Base-by-base conservation (phyloP, 257 asterid genomes). In the Salvia miltiorrhiza region DNA sequence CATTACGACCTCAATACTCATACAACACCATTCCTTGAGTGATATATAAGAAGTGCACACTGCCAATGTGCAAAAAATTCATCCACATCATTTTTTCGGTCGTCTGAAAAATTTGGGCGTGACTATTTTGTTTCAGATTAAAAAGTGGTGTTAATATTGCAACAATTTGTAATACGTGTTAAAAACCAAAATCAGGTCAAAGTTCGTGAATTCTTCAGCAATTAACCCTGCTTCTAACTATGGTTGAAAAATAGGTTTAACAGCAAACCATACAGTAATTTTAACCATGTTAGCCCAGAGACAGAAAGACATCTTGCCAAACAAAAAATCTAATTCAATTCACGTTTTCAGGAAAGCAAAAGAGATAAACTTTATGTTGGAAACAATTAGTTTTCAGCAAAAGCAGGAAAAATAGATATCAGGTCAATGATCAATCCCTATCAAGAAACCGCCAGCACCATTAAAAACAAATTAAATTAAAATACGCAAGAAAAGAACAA, bases 391-490 rank as follows among this genome's bases (percentile, higher is more conserved):
- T 49, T 59, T 21, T 17, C 21, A 33, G 9, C 63, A 50, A 50
- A 71, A 23, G 23, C 39, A 72, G 39, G 48, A 67, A 30, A 63
- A 39, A 23, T 4, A 9, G 7, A 35, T 23, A 40, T 17, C 0
- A 60, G 11, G 66, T 60, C 66, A 37, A 37, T 54, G 48, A 32
- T 40, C 61, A 30, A 60, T 10, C 69, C 21, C 57, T 56, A 45
- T 66, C 65, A 72, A 33, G 4, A 4, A 59, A 52, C 12, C 39
- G 11, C 19, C 10, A 47, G 32, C 37, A 72, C 65, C 65, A 41
- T 49, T 44, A 57, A 24, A 41, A 14, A 16, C n/a, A 35, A 26
- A 55, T 35, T 30, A 39, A 5, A 57, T 16, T 33, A 20, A 53
- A 53, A 20, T n/a, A 21, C 30, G 1, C 39, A 33, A 55, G 17